Conservation (phyloP, 106 monocot species). For the Triglochin maritima region DNA sequence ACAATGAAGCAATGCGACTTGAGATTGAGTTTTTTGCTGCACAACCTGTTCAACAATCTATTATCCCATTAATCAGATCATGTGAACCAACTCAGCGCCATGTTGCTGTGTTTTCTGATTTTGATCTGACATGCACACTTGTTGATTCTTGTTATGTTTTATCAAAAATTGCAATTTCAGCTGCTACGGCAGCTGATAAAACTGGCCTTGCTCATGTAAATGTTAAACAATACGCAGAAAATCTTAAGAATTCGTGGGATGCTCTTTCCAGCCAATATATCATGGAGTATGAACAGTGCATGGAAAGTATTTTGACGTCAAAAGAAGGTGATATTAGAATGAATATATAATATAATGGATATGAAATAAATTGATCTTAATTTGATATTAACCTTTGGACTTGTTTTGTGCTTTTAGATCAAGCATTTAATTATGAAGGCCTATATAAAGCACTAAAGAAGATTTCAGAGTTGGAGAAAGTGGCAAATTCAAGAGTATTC, state of each 20-base stretch:
- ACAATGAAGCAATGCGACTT: constrained; percentile 68
- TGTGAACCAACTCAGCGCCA: constrained; percentile 20
- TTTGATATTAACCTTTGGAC: background rate
- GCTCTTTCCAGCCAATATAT: constrained; percentile 58
- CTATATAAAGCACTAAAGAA: constrained; percentile 38
- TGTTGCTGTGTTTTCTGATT: constrained; percentile 76
- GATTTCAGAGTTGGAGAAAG: constrained; percentile 76
- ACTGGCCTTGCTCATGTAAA: constrained; percentile 10
- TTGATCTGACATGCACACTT: constrained; percentile 89
- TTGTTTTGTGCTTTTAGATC: constrained; percentile 25
- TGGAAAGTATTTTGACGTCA: constrained; percentile 40
- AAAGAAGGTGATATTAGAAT: constrained; percentile 31
- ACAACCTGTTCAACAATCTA: constrained; percentile 38
- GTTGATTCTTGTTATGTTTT: constrained; percentile 84
- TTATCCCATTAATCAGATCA: constrained; percentile 53
- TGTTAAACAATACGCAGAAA: constrained; percentile 20
- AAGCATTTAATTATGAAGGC: constrained; percentile 38
- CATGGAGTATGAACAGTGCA: constrained; percentile 59
- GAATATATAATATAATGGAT: background rate
- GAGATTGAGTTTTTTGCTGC: constrained; percentile 74
- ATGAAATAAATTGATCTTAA: background rate
- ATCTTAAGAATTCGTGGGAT: constrained; percentile 58
- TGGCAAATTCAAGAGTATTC: constrained; percentile 64
- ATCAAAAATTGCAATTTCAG: constrained; percentile 74
- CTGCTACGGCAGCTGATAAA: constrained; percentile 25